Evolutionary conservation across 2,329 filamentous ascomycete genomes (phyloP), one percentile per base, ranked within the genome.

Genomic region (Cladophialophora exuberans): DNA sequence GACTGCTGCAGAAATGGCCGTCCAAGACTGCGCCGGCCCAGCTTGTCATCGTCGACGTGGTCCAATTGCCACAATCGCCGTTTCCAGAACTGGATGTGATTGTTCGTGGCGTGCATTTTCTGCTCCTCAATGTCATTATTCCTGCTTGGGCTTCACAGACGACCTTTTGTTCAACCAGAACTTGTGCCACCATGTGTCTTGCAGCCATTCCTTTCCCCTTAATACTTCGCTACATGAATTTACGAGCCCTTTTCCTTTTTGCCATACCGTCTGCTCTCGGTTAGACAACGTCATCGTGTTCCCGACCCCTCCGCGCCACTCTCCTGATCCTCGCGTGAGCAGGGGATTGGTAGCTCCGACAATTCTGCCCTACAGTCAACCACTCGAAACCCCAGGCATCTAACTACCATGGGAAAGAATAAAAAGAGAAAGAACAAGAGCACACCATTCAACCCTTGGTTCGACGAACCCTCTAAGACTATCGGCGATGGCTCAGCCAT

Each of bases 401-500:
- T 42, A 42, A 42, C 39, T 66, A 65, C 65, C 58, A 76, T 74
- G 70, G 67, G 63, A 60, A 75, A 64, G 58, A 66, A 65, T 54
- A 66, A 62, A 31, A 70, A 69, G 57, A 72, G 68, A 56, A 69
- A 65, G 54, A 73, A 70, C 56, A 51, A 53, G 70, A 69, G 57
- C 68, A 67, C 57, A 46, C 67, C 67, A 44, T 44, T 68, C 66
- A 60, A 65, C 57, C 57, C 67, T 59, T 54, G 59, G 62, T 50
- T 61, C 49, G 59, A 66, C 61, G 62, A 64, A 57, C 65, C 67
- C 62, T 62, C 66, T 61, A 56, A 59, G 60, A 66, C 73, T 67
- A 57, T 56, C 61, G 66, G 73, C 67, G 64, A 75, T 75, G 73
- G 64, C 62, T 52, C 49, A 54, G 31, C 44, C 56, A 46, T 45